Base-by-base conservation (phyloP, 2,329 filamentous ascomycete genomes). In the Penicillium concentricum region DNA sequence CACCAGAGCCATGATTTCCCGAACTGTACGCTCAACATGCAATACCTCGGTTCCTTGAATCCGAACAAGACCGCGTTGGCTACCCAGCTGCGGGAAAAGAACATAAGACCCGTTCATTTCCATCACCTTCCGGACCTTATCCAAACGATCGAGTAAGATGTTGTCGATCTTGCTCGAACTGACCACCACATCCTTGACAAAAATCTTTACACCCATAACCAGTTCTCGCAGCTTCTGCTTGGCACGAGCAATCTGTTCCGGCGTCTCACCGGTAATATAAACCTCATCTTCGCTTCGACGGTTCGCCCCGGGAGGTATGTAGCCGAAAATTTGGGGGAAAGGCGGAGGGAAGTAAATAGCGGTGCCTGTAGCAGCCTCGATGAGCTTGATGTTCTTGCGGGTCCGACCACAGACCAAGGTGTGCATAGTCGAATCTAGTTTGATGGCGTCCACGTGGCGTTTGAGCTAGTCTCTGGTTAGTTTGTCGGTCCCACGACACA, bases 261-360 rank as follows among this genome's bases (percentile, higher is more conserved):
- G 85, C 51, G 82, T 91, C 68, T 96, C 90, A 51, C 94, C 94
- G 3, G 94, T 97, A 69, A 99, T 96, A 75, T 94, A 96, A 59
- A 99, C 91, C 70, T 97, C 90, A 70, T 92, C 87, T 34, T 93
- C 89, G 51, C 92, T 90, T 64, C 94, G 87, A 57, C 90, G 86
- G 54, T 86, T 86, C 20, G 92, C 92, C 63, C 90, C 91, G 8
- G 86, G 86, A 1, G 93, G 92, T 51, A 87, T 90, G 74, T 96
- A 99, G 58, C 91, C 89, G 71, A 94, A 97, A 62, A 97, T 87
- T 57, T 89, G 87, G 15, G 93, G 92, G 72, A 97, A 97, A 0
- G 93, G 89, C 8, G 92, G 92, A 28, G 94, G 94, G 71, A 99
- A 97, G 78, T 99, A 99, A 68, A 99, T 97, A 62, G 94, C 93